Base-by-base conservation (phyloP, 768 basidiomycete genomes). In the Hemileccinum rubropunctum region DNA sequence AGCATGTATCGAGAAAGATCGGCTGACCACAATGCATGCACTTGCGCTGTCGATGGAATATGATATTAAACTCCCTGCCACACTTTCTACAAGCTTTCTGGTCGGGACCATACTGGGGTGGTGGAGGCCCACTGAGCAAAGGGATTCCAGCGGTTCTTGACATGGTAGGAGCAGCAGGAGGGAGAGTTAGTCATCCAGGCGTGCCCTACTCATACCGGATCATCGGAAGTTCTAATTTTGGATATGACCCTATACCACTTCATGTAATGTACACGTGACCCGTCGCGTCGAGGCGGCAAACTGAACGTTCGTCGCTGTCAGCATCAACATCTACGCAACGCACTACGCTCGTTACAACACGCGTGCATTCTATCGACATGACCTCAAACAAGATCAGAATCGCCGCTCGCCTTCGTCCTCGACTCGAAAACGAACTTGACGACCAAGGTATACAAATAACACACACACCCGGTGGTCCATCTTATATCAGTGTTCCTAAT, bases 11-110 rank as follows among this genome's bases (percentile, higher is more conserved):
- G 39, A 39, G 9, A 48, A 33, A 28, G 45, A 30, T 53, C 8
- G 14, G 61, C 81, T 57, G 61, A 86, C 88, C 86, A 62, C 88
- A 90, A 59, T 90, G 88, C 63, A 86, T 81, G 64, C 88, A 90
- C 53, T 70, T 78, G 56, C 80, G 78, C 41, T 81, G 75, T 45
- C 88, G 72, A 48, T 80, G 71, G 59, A 90, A 82, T 43, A 89
- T 51, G 17, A 85, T 63, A 58, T 76, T 82, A 63, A 89, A 89
- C 61, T 89, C 87, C 64, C 76, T 88, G 63, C 74, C 79, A 62
- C 88, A 90, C 64, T 81, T 88, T 63, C 85, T 77, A 54, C 87
- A 89, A 4, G 72, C 65, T 8, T 51, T 50, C 50, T 45, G 68
- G n/a, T 50, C 51, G 49, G 52, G 68, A 54, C 23, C 66, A 0